Evolutionary conservation across 2,329 filamentous ascomycete genomes (phyloP).

Genomic region (Penicillium sp.): DNA sequence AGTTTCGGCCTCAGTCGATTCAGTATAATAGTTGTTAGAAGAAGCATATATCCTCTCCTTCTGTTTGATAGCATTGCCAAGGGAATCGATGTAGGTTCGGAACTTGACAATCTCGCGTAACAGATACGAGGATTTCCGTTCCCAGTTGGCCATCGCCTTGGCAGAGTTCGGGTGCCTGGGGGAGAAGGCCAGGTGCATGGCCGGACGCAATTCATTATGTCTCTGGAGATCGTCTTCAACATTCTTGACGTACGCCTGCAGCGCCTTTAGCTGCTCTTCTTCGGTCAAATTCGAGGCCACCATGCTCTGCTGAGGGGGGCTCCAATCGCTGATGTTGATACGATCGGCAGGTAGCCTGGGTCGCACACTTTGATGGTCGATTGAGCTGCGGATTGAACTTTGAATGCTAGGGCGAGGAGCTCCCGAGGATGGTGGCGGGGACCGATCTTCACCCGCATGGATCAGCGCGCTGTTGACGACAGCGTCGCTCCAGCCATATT

Average conservation of each 20-base stretch:
- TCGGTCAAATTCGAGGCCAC: constrained; percentile 77
- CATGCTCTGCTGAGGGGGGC: constrained; percentile 85
- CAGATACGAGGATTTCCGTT: constrained; percentile 89
- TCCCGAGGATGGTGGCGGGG: constrained; percentile 34
- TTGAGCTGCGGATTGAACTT: constrained; percentile 63
- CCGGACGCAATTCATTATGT: constrained; percentile 83
- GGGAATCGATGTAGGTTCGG: constrained; percentile 85
- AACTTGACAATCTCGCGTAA: constrained; percentile 96
- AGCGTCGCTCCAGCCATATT: constrained; percentile 92
- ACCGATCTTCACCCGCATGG: constrained; percentile 44
- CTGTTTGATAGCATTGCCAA: constrained; percentile 67
- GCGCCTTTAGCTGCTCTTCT: constrained; percentile 72
- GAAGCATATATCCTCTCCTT: constrained; percentile 67
- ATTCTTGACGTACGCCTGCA: constrained; percentile 76
- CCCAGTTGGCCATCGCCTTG: constrained; percentile 94
- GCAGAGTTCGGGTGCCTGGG: constrained; percentile 75
- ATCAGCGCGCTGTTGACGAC: constrained; percentile 77
- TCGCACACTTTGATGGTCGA: constrained; percentile 64
- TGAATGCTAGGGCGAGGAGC: constrained; percentile 55
- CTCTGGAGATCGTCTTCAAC: constrained; percentile 81
- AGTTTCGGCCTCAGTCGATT: neutral
- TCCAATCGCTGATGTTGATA: constrained; percentile 82
- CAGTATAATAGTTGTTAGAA: constrained; percentile 16
- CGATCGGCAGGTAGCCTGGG: constrained; percentile 79
- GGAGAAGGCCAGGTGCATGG: constrained; percentile 87